Evolutionary conservation across 2,329 filamentous ascomycete genomes (phyloP).

Genomic region (Monilinia polystroma): DNA sequence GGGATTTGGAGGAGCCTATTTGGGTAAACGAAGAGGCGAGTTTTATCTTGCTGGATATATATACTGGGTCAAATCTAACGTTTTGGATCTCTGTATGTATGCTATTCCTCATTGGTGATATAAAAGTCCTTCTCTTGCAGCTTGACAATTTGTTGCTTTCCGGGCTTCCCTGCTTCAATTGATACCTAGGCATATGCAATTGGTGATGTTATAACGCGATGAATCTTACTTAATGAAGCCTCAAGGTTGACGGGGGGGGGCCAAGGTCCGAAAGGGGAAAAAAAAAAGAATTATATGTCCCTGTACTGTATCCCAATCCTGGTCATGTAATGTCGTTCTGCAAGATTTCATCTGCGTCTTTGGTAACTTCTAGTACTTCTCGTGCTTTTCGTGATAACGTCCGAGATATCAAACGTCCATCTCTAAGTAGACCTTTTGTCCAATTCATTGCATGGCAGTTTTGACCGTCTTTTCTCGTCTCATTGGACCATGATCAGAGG

Average conservation of each 20-base stretch:
- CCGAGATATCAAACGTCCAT: background rate
- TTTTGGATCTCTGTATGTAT: background rate
- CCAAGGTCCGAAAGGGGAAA: background rate
- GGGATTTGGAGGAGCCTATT: background rate
- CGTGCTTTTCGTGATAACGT: constrained; percentile 3
- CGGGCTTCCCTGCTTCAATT: too few species aligned
- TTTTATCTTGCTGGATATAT: background rate
- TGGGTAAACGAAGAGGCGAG: background rate
- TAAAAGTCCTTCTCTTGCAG: background rate
- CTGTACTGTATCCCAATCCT: constrained; percentile 1
- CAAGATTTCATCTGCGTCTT: constrained; percentile 13
- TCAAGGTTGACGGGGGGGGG: constrained; percentile 10
- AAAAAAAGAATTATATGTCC: background rate
- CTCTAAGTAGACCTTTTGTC: background rate
- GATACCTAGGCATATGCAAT: background rate
- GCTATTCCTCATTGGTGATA: background rate
- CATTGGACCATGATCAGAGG: background rate
- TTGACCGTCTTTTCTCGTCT: background rate
- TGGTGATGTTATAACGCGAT: background rate
- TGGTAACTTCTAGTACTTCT: constrained; percentile 10
- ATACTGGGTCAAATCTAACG: background rate
- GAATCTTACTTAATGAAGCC: background rate
- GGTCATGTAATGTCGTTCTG: constrained; percentile 11
- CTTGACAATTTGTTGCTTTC: background rate
- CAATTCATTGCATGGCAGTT: background rate